Evolutionary conservation across 148 eudicot species (phyloP).

Genomic region (Bassia scoparia): DNA sequence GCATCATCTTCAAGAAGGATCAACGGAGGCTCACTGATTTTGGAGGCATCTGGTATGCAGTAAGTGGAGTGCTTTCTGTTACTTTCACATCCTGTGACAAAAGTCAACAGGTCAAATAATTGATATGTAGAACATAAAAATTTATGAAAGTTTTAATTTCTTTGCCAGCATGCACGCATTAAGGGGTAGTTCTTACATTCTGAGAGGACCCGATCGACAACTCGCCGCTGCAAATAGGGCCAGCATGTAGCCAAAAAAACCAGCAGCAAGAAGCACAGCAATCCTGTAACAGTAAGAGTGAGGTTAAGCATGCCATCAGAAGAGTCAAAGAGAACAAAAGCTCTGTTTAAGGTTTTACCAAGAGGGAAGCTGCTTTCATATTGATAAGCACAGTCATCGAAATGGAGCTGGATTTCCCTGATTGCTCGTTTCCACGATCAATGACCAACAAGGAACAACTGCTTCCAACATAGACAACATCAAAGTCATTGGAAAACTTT

Average conservation of each 20-base stretch:
- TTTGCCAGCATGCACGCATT: neutral
- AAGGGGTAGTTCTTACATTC: constrained; percentile 36
- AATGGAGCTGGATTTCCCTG: constrained; percentile 87
- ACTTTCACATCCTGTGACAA: constrained; percentile 41
- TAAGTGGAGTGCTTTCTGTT: constrained; percentile 32
- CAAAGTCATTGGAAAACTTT: constrained; percentile 93
- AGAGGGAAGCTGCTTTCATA: constrained; percentile 87
- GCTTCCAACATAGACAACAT: constrained; percentile 90
- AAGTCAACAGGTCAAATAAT: neutral
- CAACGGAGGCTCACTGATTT: constrained; percentile 63
- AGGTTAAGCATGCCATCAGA: constrained; percentile 9
- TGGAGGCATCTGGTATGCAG: constrained; percentile 49
- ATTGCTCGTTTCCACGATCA: constrained; percentile 91
- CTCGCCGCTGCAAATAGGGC: constrained; percentile 70
- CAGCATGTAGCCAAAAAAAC: constrained; percentile 81
- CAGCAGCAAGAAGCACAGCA: constrained; percentile 62
- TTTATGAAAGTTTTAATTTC: neutral
- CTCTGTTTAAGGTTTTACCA: constrained; percentile 37
- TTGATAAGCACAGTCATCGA: constrained; percentile 98
- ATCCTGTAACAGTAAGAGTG: constrained; percentile 21
- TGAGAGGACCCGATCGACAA: constrained; percentile 55
- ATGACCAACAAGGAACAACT: constrained; percentile 93
- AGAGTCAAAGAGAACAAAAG: neutral
- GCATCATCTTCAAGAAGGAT: constrained; percentile 66
- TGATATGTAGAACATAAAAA: neutral